Evolutionary conservation across 108 stramenopile genomes (phyloP), one percentile per base, ranked within the genome.

Genomic region (Skeletonema tropicum): DNA sequence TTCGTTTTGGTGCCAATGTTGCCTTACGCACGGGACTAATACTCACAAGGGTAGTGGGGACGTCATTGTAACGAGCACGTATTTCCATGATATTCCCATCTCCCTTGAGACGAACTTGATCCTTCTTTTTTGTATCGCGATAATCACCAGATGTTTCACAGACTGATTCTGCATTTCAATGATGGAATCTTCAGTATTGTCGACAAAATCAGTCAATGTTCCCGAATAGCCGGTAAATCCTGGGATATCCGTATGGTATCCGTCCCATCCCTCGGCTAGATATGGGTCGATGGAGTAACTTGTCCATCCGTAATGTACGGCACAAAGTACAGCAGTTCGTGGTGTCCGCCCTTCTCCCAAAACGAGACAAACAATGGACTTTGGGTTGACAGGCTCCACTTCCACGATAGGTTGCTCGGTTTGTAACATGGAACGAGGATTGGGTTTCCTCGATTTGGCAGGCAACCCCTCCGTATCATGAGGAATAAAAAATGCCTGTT

Each of bases 41-140:
- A 36, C 82, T 83, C 9, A 76, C 71, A 23, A 83, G 52, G 29
- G 82, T 83, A 5, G 82, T 83, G 17, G 82, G 82, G 23, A 83
- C 75, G 11, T 83, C 82, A 9, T 72, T 48, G 68, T 83, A 83
- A n/a, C 75, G 46, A 2, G 75, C 60, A n/a, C 82, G 75, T 39
- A 83, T 68, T n/a, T 76, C 82, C 61, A 73, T 76, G 33, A 83
- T 83, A 31, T 75, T 57, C 31, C 74, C 64, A 11, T 59, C 23
- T 1, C 63, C 71, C 35, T 60, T 58, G 66, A 83, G 66, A 13
- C 75, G 74, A 41, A 83, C 4, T 41, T 66, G 36, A 38, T 68
- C 67, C 31, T 64, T 46, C 1, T 29, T 17, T 59, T 67, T 39
- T 76, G 71, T 21, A 83, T 67, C 31, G 60, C 75, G 11, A 83